Evolutionary conservation across 2,329 filamentous ascomycete species (phyloP), one percentile per base, ranked within the genome.

Genomic region (Arthrobotrys pseudoclavata): DNA sequence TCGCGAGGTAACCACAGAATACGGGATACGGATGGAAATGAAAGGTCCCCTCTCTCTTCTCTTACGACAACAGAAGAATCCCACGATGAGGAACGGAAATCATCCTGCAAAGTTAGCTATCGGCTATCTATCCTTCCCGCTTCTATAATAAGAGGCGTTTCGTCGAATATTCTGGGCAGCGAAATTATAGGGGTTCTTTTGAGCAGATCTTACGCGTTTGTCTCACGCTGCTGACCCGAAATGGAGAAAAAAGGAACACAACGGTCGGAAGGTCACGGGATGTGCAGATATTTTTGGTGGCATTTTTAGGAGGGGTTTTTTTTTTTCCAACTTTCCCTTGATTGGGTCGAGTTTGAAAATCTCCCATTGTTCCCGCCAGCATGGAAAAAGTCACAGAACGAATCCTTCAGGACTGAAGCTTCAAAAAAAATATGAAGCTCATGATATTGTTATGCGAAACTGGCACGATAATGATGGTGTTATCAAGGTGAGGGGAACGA

Each of bases 71-170:
- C 4, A 61, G 47, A 57, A 47, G 24, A 64, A 63, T 60, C 7
- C 55, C 34, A 50, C 70, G 63, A 52, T 24, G 37, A 48, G 10
- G 18, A 69, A 50, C 64, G 71, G 71, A 69, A 47, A 60, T 60
- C 40, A 50, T 60, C 53, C 52, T 66, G 42, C 13, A 45, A 40
- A 40, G 45, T 48, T 52, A 57, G 24, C 6, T 62, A n/a, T 76
- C 72, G 72, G 72, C 50, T 66, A 76, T 76, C 72, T 69, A 29
- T 62, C 69, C 50, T 61, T 76, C 64, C 72, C 72, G 72, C 60
- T 76, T 69, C 66, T 76, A 76, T 69, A 52, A 60, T 48, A 55
- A 52, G 72, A 48, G 61, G 45, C 53, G 20, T 48, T 37, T 45
- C 15, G 26, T 76, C 50, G 72, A 66, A 70, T 69, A 50, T 69